phyloP scores from a whole-genome alignment of 305 asterid species.

The Ajuga reptans region DNA sequence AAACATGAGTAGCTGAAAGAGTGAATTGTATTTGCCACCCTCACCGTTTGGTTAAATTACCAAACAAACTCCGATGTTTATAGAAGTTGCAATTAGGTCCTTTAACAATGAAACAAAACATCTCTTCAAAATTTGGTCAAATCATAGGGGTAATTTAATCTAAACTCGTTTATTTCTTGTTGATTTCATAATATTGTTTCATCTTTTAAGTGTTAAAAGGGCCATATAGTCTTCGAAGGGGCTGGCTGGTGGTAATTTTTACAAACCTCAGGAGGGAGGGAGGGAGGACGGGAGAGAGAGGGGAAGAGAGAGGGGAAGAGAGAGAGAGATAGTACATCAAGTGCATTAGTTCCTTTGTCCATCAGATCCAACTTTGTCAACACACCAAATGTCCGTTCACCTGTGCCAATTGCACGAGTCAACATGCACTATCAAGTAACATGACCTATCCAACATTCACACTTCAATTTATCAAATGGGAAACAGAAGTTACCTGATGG shows the following conservation, averaged over 20 bases:
- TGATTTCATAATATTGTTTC: too few species aligned
- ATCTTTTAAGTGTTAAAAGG: too few species aligned
- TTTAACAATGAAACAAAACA: too few species aligned
- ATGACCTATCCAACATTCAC: conserved; percentile 8
- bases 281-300: background rate
- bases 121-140: too few species aligned
- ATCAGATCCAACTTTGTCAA: conserved; percentile 89
- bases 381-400: conserved; percentile 96
- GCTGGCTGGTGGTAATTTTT: too few species aligned
- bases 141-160: too few species aligned
- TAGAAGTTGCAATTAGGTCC: too few species aligned
- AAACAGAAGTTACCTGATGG: conserved; percentile 45
- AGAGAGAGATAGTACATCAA: conserved; percentile 49
- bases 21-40: background rate
- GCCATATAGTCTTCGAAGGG: too few species aligned
- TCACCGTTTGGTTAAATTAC: too few species aligned
- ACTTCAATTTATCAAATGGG: background rate
- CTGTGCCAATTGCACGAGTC: conserved; percentile 33
- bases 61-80: too few species aligned
- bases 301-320: conserved; percentile 4
- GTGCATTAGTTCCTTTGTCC: conserved; percentile 96
- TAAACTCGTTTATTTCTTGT: too few species aligned
- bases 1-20: background rate
- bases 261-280: background rate
- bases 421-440: background rate